Base-by-base conservation (phyloP, 2,329 filamentous ascomycete species). In the Epichloe elymi region DNA sequence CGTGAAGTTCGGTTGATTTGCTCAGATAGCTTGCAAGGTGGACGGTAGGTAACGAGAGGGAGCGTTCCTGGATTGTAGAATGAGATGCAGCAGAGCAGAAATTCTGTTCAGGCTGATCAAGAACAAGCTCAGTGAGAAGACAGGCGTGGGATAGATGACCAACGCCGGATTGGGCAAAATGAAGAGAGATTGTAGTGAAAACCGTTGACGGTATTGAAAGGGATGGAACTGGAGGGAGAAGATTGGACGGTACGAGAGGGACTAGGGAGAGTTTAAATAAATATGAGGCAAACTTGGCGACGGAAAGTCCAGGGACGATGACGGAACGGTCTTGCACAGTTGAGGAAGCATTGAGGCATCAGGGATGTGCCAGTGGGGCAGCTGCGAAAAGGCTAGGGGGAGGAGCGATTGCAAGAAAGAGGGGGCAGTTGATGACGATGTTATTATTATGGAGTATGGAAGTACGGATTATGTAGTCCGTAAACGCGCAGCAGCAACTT, bases 1-100 rank as follows among this genome's bases (percentile, higher is more conserved):
- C 55, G 48, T 73, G 64, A 52, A 42, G 53, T 23, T 11, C 6
- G 17, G 8, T 37, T 15, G 45, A 43, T 46, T n/a, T 4, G 11
- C 23, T 46, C 3, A 30, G 6, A 15, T 51, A 11, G 19, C 7
- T 38, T n/a, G 3, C 15, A 23, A 35, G 30, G 42, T 33, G 15
- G 33, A 44, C 19, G 11, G 10, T 14, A 17, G 6, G 17, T 35
- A 35, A 12, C 3, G 12, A 15, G 19, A 23, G 15, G 2, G n/a
- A 26, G 20, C 26, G 42, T 4, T 17, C 5, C 14, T 12, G 4
- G 2, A 14, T 30, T 20, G 11, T 14, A 23, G 10, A 40, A 11
- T 15, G 20, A 33, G 19, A 30, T 30, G 30, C 26, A 30, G 26
- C 26, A 30, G 8, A 30, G 26, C 26, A 30, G 8, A 30, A 30